phyloP scores from a whole-genome alignment of 2,329 filamentous ascomycete genomes.

The Stagonosporopsis chrysanthemi region DNA sequence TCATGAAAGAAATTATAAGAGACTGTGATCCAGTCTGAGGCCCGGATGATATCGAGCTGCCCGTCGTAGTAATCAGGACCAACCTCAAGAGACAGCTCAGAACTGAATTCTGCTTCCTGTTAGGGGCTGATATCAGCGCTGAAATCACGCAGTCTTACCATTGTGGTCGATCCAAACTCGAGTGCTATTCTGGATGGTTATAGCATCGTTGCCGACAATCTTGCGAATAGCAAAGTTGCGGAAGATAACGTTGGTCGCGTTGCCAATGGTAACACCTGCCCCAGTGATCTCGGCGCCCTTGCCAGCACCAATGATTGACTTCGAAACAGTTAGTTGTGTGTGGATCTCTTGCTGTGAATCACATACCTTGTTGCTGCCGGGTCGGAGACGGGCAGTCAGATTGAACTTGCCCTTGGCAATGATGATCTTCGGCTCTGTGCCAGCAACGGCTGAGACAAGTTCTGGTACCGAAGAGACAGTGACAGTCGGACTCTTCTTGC shows the following conservation, averaged over 20 bases:
- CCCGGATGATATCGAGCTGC: constrained; percentile 69
- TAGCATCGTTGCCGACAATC: constrained; percentile 65
- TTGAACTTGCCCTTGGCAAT: constrained; percentile 55
- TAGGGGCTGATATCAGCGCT: not conserved
- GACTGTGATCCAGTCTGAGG: constrained; percentile 67
- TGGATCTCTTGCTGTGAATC: not conserved
- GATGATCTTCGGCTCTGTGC: constrained; percentile 47
- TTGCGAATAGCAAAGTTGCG: constrained; percentile 68
- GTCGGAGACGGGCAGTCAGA: constrained; percentile 52
- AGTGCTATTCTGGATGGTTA: constrained; percentile 64
- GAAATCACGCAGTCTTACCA: constrained; percentile 35
- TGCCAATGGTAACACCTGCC: constrained; percentile 62
- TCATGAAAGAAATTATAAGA: constrained; percentile 62
- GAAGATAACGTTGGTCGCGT: constrained; percentile 66
- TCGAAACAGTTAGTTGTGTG: constrained; percentile 44
- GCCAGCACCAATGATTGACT: constrained; percentile 37
- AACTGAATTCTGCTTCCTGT: constrained; percentile 60
- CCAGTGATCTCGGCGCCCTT: constrained; percentile 53
- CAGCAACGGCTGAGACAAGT: constrained; percentile 39
- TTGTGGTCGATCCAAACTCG: constrained; percentile 72
- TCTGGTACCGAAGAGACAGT: constrained; percentile 38
- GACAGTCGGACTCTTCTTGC: constrained; percentile 36
- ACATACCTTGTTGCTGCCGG: constrained; percentile 52
- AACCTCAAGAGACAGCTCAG: constrained; percentile 60
- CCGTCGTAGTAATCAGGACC: constrained; percentile 73